These are phyloP conservation scores for Pleurotus ostreatus DNA, from an alignment of 768 basidiomycete genomes.

Conservation along the genomic window DNA sequence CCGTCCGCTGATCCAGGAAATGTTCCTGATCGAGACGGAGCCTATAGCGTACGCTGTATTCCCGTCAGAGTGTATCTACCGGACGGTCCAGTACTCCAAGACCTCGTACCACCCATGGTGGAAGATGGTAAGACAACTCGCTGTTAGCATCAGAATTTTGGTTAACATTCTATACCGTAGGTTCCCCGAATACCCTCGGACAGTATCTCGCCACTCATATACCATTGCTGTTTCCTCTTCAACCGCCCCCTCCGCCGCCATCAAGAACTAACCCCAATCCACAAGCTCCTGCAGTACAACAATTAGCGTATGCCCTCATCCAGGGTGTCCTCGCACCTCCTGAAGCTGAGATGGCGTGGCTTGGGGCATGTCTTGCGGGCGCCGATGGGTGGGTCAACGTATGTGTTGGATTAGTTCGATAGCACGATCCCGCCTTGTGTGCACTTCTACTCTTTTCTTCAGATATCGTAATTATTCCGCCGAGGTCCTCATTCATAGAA, in stretches of 20 bases:
- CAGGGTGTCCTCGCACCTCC: constrained; percentile 83
- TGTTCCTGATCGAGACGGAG: constrained; percentile 68
- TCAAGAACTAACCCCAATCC: constrained; percentile 35
- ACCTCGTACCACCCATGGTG: constrained; percentile 74
- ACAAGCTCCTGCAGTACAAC: constrained; percentile 29
- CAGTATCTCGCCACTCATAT: constrained; percentile 68
- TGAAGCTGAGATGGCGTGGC: constrained; percentile 90
- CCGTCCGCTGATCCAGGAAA: constrained; percentile 57
- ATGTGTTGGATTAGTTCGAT: constrained; percentile 51
- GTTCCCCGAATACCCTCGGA: constrained; percentile 67
- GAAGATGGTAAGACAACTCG: constrained; percentile 59
- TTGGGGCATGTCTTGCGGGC: constrained; percentile 87
- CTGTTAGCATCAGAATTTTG: not conserved
- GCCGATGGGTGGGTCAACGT: constrained; percentile 96
- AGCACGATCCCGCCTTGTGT: too few species aligned
- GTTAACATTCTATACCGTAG: constrained; percentile 32
- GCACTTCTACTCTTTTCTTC: too few species aligned
- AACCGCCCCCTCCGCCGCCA: constrained; percentile 38
- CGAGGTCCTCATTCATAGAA: too few species aligned
- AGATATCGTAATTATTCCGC: too few species aligned
- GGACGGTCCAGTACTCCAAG: constrained; percentile 88
- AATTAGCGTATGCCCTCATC: constrained; percentile 73
- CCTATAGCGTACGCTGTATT: constrained; percentile 82
- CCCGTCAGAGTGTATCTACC: constrained; percentile 88
- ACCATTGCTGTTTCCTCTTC: constrained; percentile 72